phyloP scores from a whole-genome alignment of 2,329 filamentous ascomycete genomes.

The Diaporthe batatas region DNA sequence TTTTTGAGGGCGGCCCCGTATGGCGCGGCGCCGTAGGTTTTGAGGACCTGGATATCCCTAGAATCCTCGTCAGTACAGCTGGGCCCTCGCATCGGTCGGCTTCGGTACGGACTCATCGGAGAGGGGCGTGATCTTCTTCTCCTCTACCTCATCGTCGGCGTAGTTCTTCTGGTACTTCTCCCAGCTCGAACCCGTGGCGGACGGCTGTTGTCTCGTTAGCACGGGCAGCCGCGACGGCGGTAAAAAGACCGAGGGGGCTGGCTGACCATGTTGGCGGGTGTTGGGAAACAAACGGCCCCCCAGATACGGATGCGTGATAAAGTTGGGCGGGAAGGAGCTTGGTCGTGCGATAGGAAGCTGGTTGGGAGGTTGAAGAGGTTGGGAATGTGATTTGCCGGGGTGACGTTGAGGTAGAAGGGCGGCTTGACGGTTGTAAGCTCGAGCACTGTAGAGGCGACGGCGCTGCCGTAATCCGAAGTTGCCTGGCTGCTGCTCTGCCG shows the following conservation, averaged over 20 bases:
- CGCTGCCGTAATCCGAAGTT: conserved; percentile 43
- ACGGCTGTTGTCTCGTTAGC: conserved; percentile 76
- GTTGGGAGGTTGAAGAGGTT: conserved; percentile 8
- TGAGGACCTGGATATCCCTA: conserved; percentile 98
- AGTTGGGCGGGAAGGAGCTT: conserved; percentile 49
- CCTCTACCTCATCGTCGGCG: conserved; percentile 95
- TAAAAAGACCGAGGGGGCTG: conserved; percentile 21
- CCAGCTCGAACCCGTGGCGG: conserved; percentile 93
- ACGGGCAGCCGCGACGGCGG: conserved; percentile 43
- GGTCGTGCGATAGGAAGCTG: conserved; percentile 44
- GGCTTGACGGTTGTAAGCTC: conserved; percentile 32
- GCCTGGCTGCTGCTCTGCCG: conserved; percentile 36
- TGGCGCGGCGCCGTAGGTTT: conserved; percentile 97
- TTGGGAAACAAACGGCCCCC: conserved; percentile 36
- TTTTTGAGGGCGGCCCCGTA: conserved; percentile 96
- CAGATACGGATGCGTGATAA: conserved; percentile 7
- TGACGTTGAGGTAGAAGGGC: conserved; percentile 33
- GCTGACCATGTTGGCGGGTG: conserved; percentile 58
- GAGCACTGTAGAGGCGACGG: conserved; percentile 22
- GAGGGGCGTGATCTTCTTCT: conserved; percentile 99
- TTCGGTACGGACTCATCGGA: conserved; percentile 78
- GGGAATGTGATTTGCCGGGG: conserved; percentile 26
- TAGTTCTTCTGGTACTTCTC: conserved; percentile 99
- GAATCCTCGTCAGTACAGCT: conserved; percentile 36
- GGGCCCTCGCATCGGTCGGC: conserved; percentile 13